phyloP scores from a whole-genome alignment of 2,329 filamentous ascomycete genomes.

The Aschersonia sp. region DNA sequence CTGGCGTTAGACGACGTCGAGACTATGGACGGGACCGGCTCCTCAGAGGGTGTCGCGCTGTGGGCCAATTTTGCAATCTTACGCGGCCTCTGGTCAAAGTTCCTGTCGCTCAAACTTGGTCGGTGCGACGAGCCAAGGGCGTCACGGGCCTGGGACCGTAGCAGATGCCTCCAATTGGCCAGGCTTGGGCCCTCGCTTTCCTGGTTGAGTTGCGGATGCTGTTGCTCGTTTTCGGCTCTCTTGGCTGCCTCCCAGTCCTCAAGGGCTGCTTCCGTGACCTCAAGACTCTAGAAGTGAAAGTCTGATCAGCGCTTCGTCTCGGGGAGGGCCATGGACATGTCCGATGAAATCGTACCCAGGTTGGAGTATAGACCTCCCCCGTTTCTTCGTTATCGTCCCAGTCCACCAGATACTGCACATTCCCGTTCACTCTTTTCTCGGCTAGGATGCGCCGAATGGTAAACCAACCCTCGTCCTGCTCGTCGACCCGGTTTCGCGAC shows the following conservation, averaged over 20 bases:
- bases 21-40: conserved; percentile 14
- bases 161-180: conserved; percentile 12
- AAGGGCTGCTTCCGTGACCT: conserved; percentile 16
- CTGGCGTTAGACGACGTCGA: conserved; percentile 13
- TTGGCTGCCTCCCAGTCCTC: conserved; percentile 17
- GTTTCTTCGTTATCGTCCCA: conserved; percentile 20
- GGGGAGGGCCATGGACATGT: no score
- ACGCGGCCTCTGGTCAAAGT: conserved; percentile 4
- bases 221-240: conserved; percentile 2
- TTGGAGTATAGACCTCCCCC: conserved; percentile 16
- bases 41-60: conserved; percentile 13
- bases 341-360: conserved; percentile 14
- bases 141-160: background rate
- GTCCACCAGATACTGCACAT: conserved; percentile 20
- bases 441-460: conserved; percentile 19
- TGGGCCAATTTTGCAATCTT: conserved; percentile 10
- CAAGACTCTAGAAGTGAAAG: conserved; percentile 8
- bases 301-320: background rate
- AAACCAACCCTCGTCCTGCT: conserved; percentile 16
- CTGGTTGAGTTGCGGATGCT: conserved; percentile 2
- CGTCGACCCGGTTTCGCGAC: conserved; percentile 2
- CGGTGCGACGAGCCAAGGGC: background rate
- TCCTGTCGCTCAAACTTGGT: background rate
- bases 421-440: conserved; percentile 13
- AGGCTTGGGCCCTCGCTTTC: conserved; percentile 12